Percentiles rank a stretch among this genome's conserved stretches.
These are phyloP conservation scores for Puccinia hordei DNA, from an alignment of 1,284 basidiomycete genomes.

Conservation along the genomic window DNA sequence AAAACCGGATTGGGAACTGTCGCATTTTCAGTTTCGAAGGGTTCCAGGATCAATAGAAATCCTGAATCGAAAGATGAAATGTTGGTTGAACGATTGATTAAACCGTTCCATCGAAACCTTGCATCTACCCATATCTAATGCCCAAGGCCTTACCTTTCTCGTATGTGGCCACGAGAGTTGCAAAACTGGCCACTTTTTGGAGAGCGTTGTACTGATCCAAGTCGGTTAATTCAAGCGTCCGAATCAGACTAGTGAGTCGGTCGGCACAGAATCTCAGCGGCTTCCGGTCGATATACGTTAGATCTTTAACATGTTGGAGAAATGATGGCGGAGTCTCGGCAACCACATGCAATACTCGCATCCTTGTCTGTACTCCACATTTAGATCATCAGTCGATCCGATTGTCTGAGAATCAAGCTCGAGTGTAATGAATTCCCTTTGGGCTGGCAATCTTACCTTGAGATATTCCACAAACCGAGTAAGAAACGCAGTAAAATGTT, in stretches of 20 bases:
- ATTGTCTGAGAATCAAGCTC: not conserved
- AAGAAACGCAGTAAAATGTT: slow-evolving; percentile 97
- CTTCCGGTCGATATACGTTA: slow-evolving; percentile 95
- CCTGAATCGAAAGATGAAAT: slow-evolving; percentile 64
- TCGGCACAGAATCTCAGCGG: slow-evolving; percentile 98
- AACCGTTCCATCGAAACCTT: not conserved
- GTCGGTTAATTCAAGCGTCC: slow-evolving; percentile 85
- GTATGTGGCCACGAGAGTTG: slow-evolving; percentile 95
- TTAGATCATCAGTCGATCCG: not conserved
- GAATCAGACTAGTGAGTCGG: slow-evolving; percentile 86
- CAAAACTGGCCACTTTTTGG: slow-evolving; percentile 94
- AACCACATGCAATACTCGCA: slow-evolving; percentile 97
- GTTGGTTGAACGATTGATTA: not conserved
- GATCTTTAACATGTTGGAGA: slow-evolving; percentile 96
- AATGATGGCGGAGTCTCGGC: slow-evolving; percentile 99
- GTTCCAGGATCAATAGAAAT: slow-evolving; percentile 94
- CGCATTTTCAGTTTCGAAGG: slow-evolving; percentile 97
- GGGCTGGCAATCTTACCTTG: slow-evolving; percentile 66
- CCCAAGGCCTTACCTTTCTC: slow-evolving; percentile 74
- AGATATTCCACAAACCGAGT: slow-evolving; percentile 98
- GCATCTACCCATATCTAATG: not conserved
- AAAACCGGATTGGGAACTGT: slow-evolving; percentile 99
- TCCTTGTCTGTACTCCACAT: slow-evolving; percentile 73
- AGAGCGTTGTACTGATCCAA: slow-evolving; percentile 88
- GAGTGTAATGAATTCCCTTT: not conserved